Conservation (phyloP, 2,329 filamentous ascomycete genomes). For the Bretziella fagacearum region DNA sequence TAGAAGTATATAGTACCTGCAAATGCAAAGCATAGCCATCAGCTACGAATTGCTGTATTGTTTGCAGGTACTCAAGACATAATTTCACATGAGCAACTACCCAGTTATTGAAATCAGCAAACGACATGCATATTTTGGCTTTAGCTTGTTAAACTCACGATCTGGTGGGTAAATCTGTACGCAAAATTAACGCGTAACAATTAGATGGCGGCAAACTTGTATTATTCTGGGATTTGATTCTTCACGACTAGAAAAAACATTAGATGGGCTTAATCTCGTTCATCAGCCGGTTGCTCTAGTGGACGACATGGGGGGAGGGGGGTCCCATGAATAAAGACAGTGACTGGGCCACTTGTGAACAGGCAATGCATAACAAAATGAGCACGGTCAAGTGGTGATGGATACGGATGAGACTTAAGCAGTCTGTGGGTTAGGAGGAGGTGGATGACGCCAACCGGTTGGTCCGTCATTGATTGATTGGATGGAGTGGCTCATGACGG, state of each 20-base stretch:
- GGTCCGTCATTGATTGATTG: not conserved
- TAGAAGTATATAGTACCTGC: too few species aligned
- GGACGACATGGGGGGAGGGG: not conserved
- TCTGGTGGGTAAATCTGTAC: not conserved
- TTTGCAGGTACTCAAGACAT: too few species aligned
- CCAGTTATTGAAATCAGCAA: too few species aligned
- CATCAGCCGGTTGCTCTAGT: not conserved
- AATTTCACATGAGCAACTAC: too few species aligned
- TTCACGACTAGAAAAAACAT: not conserved
- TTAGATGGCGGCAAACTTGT: too few species aligned
- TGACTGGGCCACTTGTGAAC: not conserved
- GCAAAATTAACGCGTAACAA: not conserved
- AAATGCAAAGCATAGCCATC: too few species aligned
- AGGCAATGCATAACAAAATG: not conserved
- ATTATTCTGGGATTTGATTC: not conserved
- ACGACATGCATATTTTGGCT: too few species aligned
- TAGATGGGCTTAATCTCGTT: not conserved
- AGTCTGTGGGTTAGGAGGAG: not conserved
- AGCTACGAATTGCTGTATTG: too few species aligned
- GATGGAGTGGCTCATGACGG: not conserved
- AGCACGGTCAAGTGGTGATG: not conserved
- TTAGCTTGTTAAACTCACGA: too few species aligned
- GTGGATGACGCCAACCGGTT: not conserved
- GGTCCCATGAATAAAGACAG: not conserved
- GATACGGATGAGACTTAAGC: not conserved